Percentiles rank a stretch among this genome's conserved stretches.
Conservation (phyloP, 805 yeast species). For the Saccharomyces mikatae region DNA sequence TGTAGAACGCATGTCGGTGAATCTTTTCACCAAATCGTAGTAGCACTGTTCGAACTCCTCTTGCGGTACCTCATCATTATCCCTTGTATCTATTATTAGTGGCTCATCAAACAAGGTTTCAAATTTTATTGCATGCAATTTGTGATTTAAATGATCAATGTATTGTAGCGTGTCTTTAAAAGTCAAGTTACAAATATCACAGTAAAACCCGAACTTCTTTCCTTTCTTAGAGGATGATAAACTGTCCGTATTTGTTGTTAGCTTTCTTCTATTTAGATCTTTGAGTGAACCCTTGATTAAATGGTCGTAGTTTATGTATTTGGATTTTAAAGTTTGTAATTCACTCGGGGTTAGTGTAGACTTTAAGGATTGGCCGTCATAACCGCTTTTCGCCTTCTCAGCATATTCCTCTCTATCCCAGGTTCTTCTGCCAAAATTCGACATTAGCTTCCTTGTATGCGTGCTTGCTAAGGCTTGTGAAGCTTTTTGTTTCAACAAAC, state of each 20-base stretch:
- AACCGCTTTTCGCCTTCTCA: slow-evolving; percentile 32
- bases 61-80: slow-evolving; percentile 37
- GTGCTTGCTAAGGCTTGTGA: background rate
- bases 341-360: slow-evolving; percentile 10
- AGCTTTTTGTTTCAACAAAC: background rate
- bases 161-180: slow-evolving; percentile 77
- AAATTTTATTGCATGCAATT: slow-evolving; percentile 48
- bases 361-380: slow-evolving; percentile 11
- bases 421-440: slow-evolving; percentile 50
- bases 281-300: slow-evolving; percentile 21
- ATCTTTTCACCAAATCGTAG: slow-evolving; percentile 29
- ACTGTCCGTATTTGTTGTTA: slow-evolving; percentile 21
- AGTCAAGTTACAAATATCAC: slow-evolving; percentile 71
- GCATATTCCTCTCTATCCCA: slow-evolving; percentile 69
- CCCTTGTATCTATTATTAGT: slow-evolving; percentile 23
- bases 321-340: slow-evolving; percentile 9
- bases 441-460: slow-evolving; percentile 7
- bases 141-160: slow-evolving; percentile 76
- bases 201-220: slow-evolving; percentile 72
- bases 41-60: slow-evolving; percentile 41
- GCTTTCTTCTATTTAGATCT: slow-evolving; percentile 30
- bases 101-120: slow-evolving; percentile 30
- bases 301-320: slow-evolving; percentile 19
- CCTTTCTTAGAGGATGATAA: slow-evolving; percentile 35
- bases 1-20: slow-evolving; percentile 28